Conservation (phyloP, 192 early-diverging fungal species). For the Coemansia sp. region DNA sequence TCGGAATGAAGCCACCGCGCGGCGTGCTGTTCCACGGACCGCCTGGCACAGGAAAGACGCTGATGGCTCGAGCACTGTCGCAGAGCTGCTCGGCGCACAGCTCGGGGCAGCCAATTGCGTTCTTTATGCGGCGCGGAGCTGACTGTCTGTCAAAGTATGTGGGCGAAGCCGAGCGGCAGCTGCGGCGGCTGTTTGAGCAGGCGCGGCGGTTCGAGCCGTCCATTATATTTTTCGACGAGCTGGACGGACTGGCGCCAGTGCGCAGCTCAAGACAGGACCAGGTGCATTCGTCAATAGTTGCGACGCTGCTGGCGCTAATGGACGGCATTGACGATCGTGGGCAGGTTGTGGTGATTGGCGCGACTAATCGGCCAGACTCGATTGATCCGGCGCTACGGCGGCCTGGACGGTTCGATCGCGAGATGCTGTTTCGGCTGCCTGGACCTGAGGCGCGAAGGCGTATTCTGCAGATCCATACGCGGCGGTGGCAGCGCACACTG, state of each 20-base stretch:
- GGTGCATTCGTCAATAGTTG: constrained; percentile 87
- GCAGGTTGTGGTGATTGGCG: constrained; percentile 94
- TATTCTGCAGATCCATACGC: constrained; percentile 76
- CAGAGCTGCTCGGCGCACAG: constrained; percentile 12
- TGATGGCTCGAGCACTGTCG: constrained; percentile 81
- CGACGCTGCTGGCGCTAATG: constrained; percentile 87
- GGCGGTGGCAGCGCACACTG: constrained; percentile 60
- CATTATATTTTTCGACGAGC: constrained; percentile 98
- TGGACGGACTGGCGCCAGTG: constrained; percentile 89
- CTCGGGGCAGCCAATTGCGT: constrained; percentile 6
- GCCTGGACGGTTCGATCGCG: constrained; percentile 91
- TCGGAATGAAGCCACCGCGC: constrained; percentile 80
- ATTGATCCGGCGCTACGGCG: constrained; percentile 88
- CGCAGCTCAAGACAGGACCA: constrained; percentile 68
- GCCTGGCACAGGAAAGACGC: constrained; percentile 92
- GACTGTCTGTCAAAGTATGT: constrained; percentile 99
- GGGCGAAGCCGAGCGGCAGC: constrained; percentile 94
- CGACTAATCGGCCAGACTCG: constrained; percentile 96
- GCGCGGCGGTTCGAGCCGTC: constrained; percentile 90
- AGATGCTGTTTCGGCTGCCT: constrained; percentile 89
- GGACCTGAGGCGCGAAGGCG: constrained; percentile 64
- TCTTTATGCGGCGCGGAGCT: constrained; percentile 70
- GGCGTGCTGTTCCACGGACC: constrained; percentile 86
- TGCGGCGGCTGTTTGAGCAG: constrained; percentile 87
- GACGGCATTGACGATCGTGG: constrained; percentile 93